Conservation (phyloP, 768 basidiomycete genomes). For the Leucocoprinus leucothites region DNA sequence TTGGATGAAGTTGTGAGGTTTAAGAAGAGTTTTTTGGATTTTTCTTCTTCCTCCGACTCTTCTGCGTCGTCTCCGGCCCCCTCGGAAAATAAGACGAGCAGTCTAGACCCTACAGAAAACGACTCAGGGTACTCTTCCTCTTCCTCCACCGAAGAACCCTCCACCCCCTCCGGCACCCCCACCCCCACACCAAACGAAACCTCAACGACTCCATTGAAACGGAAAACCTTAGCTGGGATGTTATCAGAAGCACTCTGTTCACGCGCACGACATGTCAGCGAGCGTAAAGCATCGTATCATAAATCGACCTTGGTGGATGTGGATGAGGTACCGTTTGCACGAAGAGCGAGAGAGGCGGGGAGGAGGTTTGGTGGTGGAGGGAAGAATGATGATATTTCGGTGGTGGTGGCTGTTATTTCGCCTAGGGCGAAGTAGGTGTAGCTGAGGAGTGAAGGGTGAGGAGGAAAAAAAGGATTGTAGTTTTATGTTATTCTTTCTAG, state of each 20-base stretch:
- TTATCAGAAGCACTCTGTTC: slow-evolving; percentile 80
- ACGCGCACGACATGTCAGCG: slow-evolving; percentile 68
- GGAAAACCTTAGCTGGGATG: slow-evolving; percentile 62
- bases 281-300: slow-evolving; percentile 29
- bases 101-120: slow-evolving; percentile 4
- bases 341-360: slow-evolving; percentile 75
- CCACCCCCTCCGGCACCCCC: not conserved
- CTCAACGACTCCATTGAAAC: slow-evolving; percentile 28
- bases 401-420: slow-evolving; percentile 36
- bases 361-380: slow-evolving; percentile 66
- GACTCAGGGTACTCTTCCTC: slow-evolving; percentile 4
- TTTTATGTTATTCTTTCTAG: too few species aligned
- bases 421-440: slow-evolving; percentile 11
- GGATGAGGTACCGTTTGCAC: slow-evolving; percentile 77
- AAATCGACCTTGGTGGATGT: slow-evolving; percentile 15
- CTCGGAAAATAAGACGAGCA: not conserved
- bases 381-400: slow-evolving; percentile 69
- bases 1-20: slow-evolving; percentile 75
- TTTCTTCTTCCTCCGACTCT: not conserved
- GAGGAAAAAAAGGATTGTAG: too few species aligned
- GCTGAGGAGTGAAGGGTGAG: too few species aligned
- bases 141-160: not conserved
- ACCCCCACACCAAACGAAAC: not conserved
- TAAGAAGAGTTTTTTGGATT: slow-evolving; percentile 22
- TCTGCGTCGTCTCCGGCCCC: not conserved